These are phyloP conservation scores for Pseudogymnoascus sp. DNA, from an alignment of 2,329 filamentous ascomycete species.

Conservation along the genomic window DNA sequence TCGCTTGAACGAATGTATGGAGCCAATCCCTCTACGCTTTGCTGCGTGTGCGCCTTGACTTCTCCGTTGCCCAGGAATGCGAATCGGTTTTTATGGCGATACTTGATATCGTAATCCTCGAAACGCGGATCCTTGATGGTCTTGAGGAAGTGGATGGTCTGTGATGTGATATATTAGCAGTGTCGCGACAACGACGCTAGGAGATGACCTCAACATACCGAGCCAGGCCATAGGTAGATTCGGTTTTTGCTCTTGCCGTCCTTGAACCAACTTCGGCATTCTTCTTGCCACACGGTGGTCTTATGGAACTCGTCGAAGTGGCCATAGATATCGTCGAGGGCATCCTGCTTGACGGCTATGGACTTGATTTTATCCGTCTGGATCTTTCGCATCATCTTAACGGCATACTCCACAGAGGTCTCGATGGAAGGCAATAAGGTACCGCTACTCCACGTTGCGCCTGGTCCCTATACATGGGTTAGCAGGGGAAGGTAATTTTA, in stretches of 20 bases:
- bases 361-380: constrained; percentile 31
- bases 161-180: constrained; percentile 19
- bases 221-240: constrained; percentile 44
- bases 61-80: constrained; percentile 39
- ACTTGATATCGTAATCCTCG: constrained; percentile 40
- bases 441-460: constrained; percentile 40
- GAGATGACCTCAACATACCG: constrained; percentile 31
- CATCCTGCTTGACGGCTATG: constrained; percentile 31
- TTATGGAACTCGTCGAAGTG: constrained; percentile 40
- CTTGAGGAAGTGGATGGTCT: constrained; percentile 41
- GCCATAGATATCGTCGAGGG: constrained; percentile 33
- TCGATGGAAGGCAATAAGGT: constrained; percentile 35
- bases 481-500: not conserved
- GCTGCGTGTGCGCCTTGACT: constrained; percentile 38
- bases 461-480: constrained; percentile 29
- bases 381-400: constrained; percentile 31
- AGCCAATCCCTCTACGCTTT: constrained; percentile 36
- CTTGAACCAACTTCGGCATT: constrained; percentile 45
- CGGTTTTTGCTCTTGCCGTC: constrained; percentile 33
- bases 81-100: constrained; percentile 35
- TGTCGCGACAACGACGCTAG: not conserved
- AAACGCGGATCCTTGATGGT: constrained; percentile 36
- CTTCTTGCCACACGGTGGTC: constrained; percentile 34
- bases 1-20: constrained; percentile 41
- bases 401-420: constrained; percentile 32